Base-by-base conservation (phyloP, 1,284 basidiomycete species). In the Rhizopogon parksii region DNA sequence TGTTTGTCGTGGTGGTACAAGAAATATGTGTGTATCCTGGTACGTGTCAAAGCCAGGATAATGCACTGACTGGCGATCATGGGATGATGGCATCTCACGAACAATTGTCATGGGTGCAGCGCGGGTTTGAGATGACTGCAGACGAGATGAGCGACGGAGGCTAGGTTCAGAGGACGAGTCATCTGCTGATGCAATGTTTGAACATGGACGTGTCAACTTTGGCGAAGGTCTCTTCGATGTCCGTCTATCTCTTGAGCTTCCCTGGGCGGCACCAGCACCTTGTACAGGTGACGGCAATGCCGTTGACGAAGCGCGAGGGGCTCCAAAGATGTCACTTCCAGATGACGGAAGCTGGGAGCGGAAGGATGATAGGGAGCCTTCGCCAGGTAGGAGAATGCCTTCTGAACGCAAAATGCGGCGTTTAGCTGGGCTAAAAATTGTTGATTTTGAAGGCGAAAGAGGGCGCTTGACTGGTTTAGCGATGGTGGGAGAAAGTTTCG, bases 41-140 rank as follows among this genome's bases (percentile, higher is more conserved):
- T 77, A 74, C 40, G 88, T 73, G 49, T 72, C 67, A 59, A 89
- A 89, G 14, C 86, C 85, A 7, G 86, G 86, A 62, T 85, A 86
- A 60, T 88, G 87, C 34, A 75, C 69, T 8, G 84, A 86, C 45
- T 76, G 72, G 6, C 76, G 76, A 59, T 84, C 76, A 38, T 69
- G 64, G 19, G 69, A 70, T 14, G 71, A 69, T 14, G 74, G 76
- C 30, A 74, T 64, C 50, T 71, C 72, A 52, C 74, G 77, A 19
- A n/a, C 51, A 30, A 25, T 32, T 51, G 36, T 7, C 15, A 42
- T 30, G 19, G 36, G 36, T 25, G 36, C 12, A 19, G 30, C 42
- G 8, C 42, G 30, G 14, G 30, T 12, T 34, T 32, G 42, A 32
- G 30, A 34, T 45, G 42, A 34, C 42, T 45, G 42, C 30, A 45